Evolutionary conservation across 2,329 filamentous ascomycete genomes (phyloP), one percentile per base, ranked within the genome.

Genomic region (Claviceps lovelessii): DNA sequence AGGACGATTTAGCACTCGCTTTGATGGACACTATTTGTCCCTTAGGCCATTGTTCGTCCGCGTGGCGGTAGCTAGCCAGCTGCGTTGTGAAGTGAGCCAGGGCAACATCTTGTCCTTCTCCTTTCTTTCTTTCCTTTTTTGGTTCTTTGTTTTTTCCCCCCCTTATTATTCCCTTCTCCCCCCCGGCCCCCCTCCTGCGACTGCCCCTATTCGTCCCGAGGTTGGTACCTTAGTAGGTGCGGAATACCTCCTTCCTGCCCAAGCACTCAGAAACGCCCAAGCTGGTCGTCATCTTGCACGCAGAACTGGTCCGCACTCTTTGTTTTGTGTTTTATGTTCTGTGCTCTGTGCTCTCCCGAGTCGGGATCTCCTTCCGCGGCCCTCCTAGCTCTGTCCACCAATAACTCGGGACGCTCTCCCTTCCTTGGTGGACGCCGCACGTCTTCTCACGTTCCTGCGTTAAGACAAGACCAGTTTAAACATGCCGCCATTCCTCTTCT

Each of bases 381-480:
- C n/a, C 51, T 53, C 33, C n/a, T n/a, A 31, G 42, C 31, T 41
- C 31, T 47, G 45, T 31, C 42, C 33, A 29, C 44, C 51, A 53
- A 37, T 41, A 41, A 17, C 39, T n/a, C 41, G 41, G 19, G 11
- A 39, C 10, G 42, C 41, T 19, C 5, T n/a, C 44, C 51, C 51
- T 29, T 29, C n/a, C 52, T 23, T 54, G 49, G 44, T 33, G 49
- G 44, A n/a, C 50, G 35, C 53, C 55, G 53, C 50, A n/a, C 39
- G 39, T 47, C 52, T 46, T 46, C 54, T 28, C 47, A 53, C 67
- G 67, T 70, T 70, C 68, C 67, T 67, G 62, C 61, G 61, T 69
- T 67, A 62, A 71, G 68, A 46, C 23, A 8, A 28, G 19, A 28
- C 3, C 44, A 29, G 23, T 23, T 23, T 23, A 23, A 39, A 71